Conservation (phyloP, 768 basidiomycete genomes). For the Lactarius evosmus region DNA sequence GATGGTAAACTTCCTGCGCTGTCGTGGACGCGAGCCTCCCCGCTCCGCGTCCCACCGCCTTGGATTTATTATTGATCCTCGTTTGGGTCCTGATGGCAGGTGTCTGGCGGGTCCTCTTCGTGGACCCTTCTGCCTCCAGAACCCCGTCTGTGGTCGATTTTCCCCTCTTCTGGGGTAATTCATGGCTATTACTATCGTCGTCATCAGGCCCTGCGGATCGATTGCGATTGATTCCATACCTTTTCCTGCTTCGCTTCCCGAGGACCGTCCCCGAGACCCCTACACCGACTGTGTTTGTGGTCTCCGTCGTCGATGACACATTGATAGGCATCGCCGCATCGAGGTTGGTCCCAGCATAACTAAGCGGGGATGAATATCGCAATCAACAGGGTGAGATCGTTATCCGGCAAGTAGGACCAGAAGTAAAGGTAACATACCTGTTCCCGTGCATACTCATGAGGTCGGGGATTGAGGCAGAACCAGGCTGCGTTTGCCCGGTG, state of each 20-base stretch:
- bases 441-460: not conserved
- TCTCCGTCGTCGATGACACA: not conserved
- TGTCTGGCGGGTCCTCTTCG: not conserved
- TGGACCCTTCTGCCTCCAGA: too few species aligned
- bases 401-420: not conserved
- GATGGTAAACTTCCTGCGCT: slow-evolving; percentile 4
- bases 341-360: not conserved
- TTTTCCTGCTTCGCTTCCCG: not conserved
- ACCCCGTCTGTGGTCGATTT: not conserved
- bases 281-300: not conserved
- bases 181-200: not conserved
- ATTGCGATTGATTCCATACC: not conserved
- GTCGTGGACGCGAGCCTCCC: slow-evolving; percentile 9
- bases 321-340: not conserved
- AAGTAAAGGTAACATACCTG: not conserved
- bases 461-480: not conserved
- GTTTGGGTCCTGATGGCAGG: not conserved
- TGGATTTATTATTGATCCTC: not conserved
- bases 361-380: not conserved
- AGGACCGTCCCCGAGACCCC: not conserved
- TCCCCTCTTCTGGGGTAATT: not conserved
- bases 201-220: not conserved
- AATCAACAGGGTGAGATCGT: not conserved
- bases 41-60: slow-evolving; percentile 8
- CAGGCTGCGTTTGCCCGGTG: not conserved